Percentiles rank a stretch among this genome's conserved stretches.
Evolutionary conservation across 2,329 filamentous ascomycete species (phyloP).

Genomic region (Hypoxylon sp.): DNA sequence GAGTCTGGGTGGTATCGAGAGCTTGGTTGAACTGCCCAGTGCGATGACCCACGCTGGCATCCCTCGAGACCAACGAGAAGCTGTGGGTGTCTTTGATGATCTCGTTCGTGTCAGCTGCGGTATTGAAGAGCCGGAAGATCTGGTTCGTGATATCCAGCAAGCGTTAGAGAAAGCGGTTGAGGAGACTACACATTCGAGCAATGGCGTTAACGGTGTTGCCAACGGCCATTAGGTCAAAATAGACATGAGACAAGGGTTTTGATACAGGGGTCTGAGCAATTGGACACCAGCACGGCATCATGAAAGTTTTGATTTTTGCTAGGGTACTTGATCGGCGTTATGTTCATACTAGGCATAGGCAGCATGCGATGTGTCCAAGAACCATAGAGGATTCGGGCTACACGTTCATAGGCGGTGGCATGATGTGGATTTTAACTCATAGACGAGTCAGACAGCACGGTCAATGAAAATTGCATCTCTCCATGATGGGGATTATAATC

Average conservation of each 20-base stretch:
- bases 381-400: slow-evolving; percentile 3
- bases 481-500: neutral
- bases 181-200: slow-evolving; percentile 37
- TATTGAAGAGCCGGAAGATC: slow-evolving; percentile 89
- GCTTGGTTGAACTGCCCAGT: slow-evolving; percentile 89
- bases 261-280: slow-evolving; percentile 9
- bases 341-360: slow-evolving; percentile 17
- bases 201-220: slow-evolving; percentile 41
- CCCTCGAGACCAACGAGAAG: slow-evolving; percentile 89
- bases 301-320: slow-evolving; percentile 1
- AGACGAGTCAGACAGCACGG: neutral
- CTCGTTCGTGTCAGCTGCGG: slow-evolving; percentile 94
- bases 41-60: slow-evolving; percentile 99
- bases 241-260: slow-evolving; percentile 9
- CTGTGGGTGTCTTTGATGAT: slow-evolving; percentile 94
- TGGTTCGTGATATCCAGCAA: slow-evolving; percentile 84
- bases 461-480: slow-evolving; percentile 12
- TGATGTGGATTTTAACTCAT: neutral
- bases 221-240: slow-evolving; percentile 27
- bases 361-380: slow-evolving; percentile 3
- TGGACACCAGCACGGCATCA: slow-evolving; percentile 10
- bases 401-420: slow-evolving; percentile 13
- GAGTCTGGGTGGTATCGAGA: slow-evolving; percentile 92
- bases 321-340: slow-evolving; percentile 16
- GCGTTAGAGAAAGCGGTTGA: slow-evolving; percentile 82